phyloP scores from a whole-genome alignment of 164 flowering plant species.

The Stephania cephalantha region DNA sequence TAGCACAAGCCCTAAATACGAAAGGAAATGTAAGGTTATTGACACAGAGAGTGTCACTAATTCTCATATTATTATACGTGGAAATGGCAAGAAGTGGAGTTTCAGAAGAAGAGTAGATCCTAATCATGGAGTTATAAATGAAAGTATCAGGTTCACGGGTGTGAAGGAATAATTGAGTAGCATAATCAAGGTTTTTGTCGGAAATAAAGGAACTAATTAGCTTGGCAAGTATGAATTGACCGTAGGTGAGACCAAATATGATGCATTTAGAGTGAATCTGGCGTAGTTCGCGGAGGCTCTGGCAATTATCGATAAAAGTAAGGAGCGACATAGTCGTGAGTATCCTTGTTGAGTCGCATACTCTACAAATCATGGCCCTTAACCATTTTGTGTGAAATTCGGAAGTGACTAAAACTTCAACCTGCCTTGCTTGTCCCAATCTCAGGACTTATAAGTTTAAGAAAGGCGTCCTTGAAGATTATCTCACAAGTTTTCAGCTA shows the following conservation, averaged over 20 bases:
- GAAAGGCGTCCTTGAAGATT: neutral
- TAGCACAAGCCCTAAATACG: slow-evolving; percentile 17
- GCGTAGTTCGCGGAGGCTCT: slow-evolving; percentile 6
- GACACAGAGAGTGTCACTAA: neutral
- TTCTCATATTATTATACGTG: slow-evolving; percentile 9
- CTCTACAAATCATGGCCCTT: no score
- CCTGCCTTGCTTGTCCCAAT: neutral
- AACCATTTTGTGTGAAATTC: no score
- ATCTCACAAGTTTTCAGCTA: neutral
- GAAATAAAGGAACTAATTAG: slow-evolving; percentile 2
- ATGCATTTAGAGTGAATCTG: slow-evolving; percentile 17
- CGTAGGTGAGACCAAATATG: slow-evolving; percentile 6
- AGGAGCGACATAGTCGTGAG: neutral
- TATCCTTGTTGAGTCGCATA: no score
- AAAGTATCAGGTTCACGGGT: slow-evolving; percentile 9
- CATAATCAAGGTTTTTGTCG: slow-evolving; percentile 4
- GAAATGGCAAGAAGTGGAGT: slow-evolving; percentile 10
- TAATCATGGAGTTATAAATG: slow-evolving; percentile 12
- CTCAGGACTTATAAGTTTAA: neutral
- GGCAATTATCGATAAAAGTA: slow-evolving; percentile 12
- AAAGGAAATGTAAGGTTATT: slow-evolving; percentile 14
- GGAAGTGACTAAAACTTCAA: neutral
- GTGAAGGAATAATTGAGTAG: neutral
- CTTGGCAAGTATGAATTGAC: slow-evolving; percentile 11
- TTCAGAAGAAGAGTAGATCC: slow-evolving; percentile 8